Percentiles rank a stretch among this genome's conserved stretches.
These are phyloP conservation scores for Alternaria panax DNA, from an alignment of 2,329 filamentous ascomycete genomes.

Conservation along the genomic window DNA sequence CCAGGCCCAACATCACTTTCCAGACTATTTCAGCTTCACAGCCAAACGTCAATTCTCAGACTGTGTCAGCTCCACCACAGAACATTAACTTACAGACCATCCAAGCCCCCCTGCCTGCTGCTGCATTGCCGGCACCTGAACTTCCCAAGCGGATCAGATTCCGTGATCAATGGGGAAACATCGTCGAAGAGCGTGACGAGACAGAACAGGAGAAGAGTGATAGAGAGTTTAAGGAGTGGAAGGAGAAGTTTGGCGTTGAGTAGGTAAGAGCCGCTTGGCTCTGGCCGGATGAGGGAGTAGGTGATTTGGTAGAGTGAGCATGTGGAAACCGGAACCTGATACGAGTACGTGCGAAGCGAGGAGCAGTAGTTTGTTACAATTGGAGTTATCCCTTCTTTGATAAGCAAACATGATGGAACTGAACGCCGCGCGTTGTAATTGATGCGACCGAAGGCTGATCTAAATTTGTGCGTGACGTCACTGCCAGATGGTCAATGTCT, in stretches of 20 bases:
- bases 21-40: not conserved
- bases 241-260: not conserved
- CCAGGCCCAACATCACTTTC: not conserved
- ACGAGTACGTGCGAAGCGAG: not conserved
- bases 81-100: not conserved
- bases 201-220: constrained; percentile 4
- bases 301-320: not conserved
- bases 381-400: too few relatives aligned
- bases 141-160: not conserved
- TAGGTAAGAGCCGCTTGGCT: not conserved
- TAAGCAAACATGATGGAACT: not conserved
- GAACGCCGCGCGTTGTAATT: not conserved
- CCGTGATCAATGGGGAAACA: not conserved
- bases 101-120: not conserved
- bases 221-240: constrained; percentile 4
- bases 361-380: not conserved
- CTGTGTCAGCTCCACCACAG: not conserved
- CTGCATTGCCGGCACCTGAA: not conserved
- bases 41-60: not conserved
- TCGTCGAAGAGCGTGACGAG: not conserved
- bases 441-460: not conserved
- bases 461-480: not conserved
- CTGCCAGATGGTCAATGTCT: not conserved
- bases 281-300: not conserved
- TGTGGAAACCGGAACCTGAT: not conserved